Evolutionary conservation across 441 rosid species (phyloP).

Genomic region (Omphalea diandra): DNA sequence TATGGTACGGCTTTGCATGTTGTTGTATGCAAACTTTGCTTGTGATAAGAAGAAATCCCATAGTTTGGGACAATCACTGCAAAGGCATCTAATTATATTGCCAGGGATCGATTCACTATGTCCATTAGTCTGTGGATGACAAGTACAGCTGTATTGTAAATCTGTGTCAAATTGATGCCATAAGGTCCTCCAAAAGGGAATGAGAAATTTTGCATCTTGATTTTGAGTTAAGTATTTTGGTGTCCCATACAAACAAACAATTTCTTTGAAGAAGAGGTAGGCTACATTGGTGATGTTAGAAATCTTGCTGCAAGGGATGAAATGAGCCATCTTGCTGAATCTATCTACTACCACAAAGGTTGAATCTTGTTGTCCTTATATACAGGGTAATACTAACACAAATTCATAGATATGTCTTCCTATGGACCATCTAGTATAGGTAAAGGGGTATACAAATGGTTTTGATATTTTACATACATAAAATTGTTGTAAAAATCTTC

Average conservation of each 20-base stretch:
- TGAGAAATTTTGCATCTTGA: background rate
- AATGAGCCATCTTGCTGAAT: background rate
- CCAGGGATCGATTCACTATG: background rate
- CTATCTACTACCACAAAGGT: background rate
- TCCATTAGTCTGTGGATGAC: background rate
- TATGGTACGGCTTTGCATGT: too few species aligned
- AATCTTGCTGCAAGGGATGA: too few species aligned
- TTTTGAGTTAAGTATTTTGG: background rate
- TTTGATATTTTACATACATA: background rate
- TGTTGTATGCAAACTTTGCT: too few species aligned
- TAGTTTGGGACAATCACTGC: too few species aligned
- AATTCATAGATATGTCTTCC: background rate
- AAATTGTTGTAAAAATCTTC: background rate
- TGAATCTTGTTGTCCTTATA: background rate
- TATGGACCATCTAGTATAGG: background rate
- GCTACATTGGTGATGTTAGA: background rate
- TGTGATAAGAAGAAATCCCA: too few species aligned
- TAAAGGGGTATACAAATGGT: too few species aligned
- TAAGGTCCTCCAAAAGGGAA: background rate
- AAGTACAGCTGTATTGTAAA: background rate
- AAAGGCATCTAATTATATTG: too few species aligned
- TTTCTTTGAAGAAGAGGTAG: too few species aligned
- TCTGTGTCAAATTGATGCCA: background rate
- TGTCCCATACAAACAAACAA: background rate
- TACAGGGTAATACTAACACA: background rate